phyloP scores from a whole-genome alignment of 371 early-diverging fungal species.

The Mucor circinelloides region DNA sequence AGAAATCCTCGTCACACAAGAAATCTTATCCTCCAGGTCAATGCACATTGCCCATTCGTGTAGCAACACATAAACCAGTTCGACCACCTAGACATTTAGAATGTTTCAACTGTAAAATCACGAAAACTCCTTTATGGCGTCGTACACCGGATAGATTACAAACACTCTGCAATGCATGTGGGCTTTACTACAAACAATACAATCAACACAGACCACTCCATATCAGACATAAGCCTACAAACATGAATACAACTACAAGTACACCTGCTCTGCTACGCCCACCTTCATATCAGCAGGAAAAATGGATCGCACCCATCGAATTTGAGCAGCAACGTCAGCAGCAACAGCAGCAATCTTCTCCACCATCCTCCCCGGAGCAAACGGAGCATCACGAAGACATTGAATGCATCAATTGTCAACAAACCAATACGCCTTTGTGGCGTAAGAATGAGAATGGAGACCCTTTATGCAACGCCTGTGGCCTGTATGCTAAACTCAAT shows the following conservation, averaged over 20 bases:
- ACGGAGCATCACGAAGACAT: neutral
- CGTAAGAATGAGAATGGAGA: constrained; percentile 79
- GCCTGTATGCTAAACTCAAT: constrained; percentile 86
- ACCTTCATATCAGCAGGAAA: constrained; percentile 10
- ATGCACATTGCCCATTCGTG: constrained; percentile 12
- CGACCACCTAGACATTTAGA: constrained; percentile 47
- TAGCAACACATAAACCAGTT: neutral
- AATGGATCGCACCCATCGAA: neutral
- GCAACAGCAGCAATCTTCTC: neutral
- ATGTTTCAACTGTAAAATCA: constrained; percentile 80
- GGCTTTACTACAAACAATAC: constrained; percentile 77
- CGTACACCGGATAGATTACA: constrained; percentile 75
- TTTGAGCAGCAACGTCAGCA: neutral
- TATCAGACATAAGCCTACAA: constrained; percentile 53
- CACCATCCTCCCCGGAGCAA: neutral
- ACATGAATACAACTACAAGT: neutral
- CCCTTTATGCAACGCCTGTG: constrained; percentile 92
- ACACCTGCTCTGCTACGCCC: constrained; percentile 8
- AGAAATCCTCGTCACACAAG: neutral
- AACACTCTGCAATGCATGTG: constrained; percentile 84
- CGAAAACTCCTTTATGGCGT: constrained; percentile 81
- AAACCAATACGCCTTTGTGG: constrained; percentile 90
- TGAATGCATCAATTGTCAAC: constrained; percentile 79
- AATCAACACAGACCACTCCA: constrained; percentile 67
- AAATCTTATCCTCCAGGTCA: constrained; percentile 7